phyloP scores from a whole-genome alignment of 768 basidiomycete genomes.

The Leccinum rimulosum region DNA sequence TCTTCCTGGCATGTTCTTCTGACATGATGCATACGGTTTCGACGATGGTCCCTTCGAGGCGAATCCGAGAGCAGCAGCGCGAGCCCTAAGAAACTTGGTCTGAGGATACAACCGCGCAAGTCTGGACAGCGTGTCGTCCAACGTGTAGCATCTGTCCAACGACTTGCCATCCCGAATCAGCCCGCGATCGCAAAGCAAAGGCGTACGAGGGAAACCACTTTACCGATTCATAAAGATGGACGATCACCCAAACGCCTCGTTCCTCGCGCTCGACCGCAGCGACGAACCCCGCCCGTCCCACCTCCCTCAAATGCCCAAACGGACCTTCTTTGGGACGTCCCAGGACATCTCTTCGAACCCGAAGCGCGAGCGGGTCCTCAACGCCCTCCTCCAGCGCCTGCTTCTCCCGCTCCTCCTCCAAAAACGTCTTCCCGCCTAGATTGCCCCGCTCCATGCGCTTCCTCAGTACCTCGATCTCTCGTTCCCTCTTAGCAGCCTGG shows the following conservation, averaged over 20 bases:
- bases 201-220: constrained; percentile 25
- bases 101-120: constrained; percentile 68
- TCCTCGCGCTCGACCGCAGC: constrained; percentile 73
- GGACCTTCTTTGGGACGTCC: constrained; percentile 50
- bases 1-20: constrained; percentile 22
- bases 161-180: constrained; percentile 43
- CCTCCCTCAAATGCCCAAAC: constrained; percentile 81
- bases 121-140: constrained; percentile 66
- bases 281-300: constrained; percentile 71
- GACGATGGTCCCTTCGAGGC: constrained; percentile 39
- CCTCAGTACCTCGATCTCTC: constrained; percentile 52
- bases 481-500: constrained; percentile 49
- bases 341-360: constrained; percentile 38
- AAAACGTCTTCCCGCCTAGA: constrained; percentile 66
- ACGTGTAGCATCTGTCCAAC: constrained; percentile 65
- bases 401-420: constrained; percentile 74
- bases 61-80: constrained; percentile 76
- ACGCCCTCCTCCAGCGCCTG: constrained; percentile 35
- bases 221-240: constrained; percentile 83
- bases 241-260: constrained; percentile 71
- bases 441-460: constrained; percentile 60
- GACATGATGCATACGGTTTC: constrained; percentile 9
- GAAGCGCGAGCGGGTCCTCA: constrained; percentile 7
- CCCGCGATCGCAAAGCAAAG: background rate
- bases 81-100: constrained; percentile 79